Conservation (phyloP, 2,329 filamentous ascomycete species). For the Tolypocladium nubicola region DNA sequence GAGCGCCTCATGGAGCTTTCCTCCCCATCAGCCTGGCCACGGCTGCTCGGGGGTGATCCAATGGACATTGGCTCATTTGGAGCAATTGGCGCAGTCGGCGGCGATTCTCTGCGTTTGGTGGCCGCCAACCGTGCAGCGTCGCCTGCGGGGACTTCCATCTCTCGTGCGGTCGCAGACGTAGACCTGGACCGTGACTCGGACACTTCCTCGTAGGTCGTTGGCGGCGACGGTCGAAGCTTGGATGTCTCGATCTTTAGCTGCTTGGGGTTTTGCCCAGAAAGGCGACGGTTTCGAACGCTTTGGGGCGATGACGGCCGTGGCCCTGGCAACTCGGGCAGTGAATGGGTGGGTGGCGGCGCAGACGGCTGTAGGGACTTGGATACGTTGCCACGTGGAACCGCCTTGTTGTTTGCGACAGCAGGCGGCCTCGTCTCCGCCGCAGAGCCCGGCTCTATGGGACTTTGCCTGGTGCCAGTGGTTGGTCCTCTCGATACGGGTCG, state of each 20-base stretch:
- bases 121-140: not conserved
- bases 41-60: conserved; percentile 21
- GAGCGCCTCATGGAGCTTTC: conserved; percentile 30
- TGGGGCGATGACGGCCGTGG: conserved; percentile 21
- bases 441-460: conserved; percentile 43
- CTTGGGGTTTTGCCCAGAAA: conserved; percentile 71
- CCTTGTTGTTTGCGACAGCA: conserved; percentile 61
- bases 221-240: conserved; percentile 15
- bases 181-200: not conserved
- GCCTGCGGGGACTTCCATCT: conserved; percentile 2
- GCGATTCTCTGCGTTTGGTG: conserved; percentile 4
- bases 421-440: conserved; percentile 38
- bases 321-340: conserved; percentile 32
- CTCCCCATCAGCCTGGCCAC: conserved; percentile 22
- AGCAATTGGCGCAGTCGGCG: conserved; percentile 17
- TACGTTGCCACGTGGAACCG: conserved; percentile 9
- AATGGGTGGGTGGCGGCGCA: conserved; percentile 38
- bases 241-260: conserved; percentile 82
- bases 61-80: conserved; percentile 14
- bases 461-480: conserved; percentile 72
- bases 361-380: conserved; percentile 14
- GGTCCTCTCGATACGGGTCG: conserved; percentile 54
- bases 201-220: conserved; percentile 4
- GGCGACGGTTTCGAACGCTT: conserved; percentile 61
- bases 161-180: not conserved